Conservation (phyloP, 129 eudicot genomes). For the Tagetes patula region DNA sequence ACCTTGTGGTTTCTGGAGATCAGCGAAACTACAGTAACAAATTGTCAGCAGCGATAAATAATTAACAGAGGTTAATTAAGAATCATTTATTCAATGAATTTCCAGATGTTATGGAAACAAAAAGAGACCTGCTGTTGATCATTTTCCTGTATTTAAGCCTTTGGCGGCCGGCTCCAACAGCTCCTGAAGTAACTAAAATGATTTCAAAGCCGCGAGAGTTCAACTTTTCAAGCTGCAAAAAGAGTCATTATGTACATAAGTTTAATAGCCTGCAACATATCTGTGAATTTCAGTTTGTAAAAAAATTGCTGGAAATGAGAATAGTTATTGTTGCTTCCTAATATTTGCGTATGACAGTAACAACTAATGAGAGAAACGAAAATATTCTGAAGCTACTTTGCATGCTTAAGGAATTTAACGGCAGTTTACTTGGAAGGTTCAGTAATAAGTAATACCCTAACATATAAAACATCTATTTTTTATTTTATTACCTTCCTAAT, state of each 20-base stretch:
- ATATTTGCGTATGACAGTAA: background rate
- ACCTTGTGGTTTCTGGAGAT: conserved; percentile 88
- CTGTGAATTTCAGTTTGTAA: background rate
- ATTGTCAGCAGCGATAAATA: background rate
- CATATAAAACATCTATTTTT: background rate
- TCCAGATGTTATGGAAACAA: conserved; percentile 2
- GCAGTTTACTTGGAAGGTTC: conserved; percentile 11
- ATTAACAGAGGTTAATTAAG: background rate
- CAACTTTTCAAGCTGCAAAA: conserved; percentile 66
- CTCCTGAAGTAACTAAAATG: conserved; percentile 86
- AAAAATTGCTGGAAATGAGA: background rate
- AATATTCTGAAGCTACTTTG: conserved; percentile 2
- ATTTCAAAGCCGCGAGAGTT: conserved; percentile 68
- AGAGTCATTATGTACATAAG: conserved; percentile 12
- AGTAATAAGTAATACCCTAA: background rate
- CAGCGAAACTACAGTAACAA: conserved; percentile 66
- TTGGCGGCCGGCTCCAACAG: conserved; percentile 87
- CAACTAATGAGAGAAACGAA: background rate
- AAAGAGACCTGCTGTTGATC: conserved; percentile 70
- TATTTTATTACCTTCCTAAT: background rate
- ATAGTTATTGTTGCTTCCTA: conserved; percentile 11
- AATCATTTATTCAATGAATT: background rate
- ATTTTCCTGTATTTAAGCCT: conserved; percentile 71
- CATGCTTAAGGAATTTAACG: background rate
- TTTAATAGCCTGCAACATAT: background rate